Base-by-base conservation (phyloP, 257 asterid genomes). In the Lycium barbarum region DNA sequence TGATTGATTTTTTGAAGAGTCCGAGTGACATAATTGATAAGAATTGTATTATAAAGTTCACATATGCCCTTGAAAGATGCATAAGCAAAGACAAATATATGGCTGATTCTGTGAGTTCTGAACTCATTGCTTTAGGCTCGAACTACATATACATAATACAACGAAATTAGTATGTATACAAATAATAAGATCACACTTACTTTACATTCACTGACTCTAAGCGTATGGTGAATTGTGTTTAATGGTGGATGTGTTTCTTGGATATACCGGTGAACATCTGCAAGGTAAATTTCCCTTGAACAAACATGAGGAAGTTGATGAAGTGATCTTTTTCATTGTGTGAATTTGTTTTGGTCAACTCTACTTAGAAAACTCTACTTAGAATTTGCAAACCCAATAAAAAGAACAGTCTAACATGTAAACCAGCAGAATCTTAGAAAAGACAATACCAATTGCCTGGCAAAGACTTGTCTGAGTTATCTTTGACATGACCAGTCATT, bases 401-500 rank as follows among this genome's bases (percentile, higher is more conserved):
- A 74, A 76, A 22, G 63, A 76, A 76, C 2, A 76, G 45, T 74
- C 62, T 14, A 76, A 51, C 40, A 26, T 76, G 63, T 26, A 74
- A 58, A 47, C 26, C 13, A 49, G 13, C 9, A 38, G 78, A 36
- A 36, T 68, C 22, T 76, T 85, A 70, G 89, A 20, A 55, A 13
- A 22, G 62, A 83, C 62, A 14, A 71, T 72, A 73, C 84, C 74
- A 87, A 88, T 26, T 89, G 90, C 86, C 83, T 80, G 88, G 91
- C 85, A 92, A 88, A 91, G 92, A 87, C 92, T 83, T 86, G 55
- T 87, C 90, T 78, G 61, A 68, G 66, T 83, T 83, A 49, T 85
- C 84, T 45, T 86, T 89, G 85, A 86, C 55, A 80, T 86, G 95
- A 91, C 94, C 97, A 94, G 88, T 96, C 66, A 84, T 89, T 85